Percentiles rank a stretch among this genome's conserved stretches.
phyloP scores from a whole-genome alignment of 2,329 filamentous ascomycete species.

The Sclerotinia minor region DNA sequence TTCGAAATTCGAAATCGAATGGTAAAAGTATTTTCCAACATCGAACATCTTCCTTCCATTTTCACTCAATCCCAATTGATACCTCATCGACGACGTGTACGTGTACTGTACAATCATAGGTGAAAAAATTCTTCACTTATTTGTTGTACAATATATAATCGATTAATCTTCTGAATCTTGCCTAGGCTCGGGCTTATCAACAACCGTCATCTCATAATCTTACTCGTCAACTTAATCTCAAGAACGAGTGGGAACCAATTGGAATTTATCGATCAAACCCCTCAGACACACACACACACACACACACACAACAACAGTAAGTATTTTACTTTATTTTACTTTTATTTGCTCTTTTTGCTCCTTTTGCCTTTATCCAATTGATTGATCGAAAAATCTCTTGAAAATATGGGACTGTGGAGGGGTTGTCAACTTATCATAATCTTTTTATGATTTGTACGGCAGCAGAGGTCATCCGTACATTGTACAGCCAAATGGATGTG shows the following conservation, averaged over 20 bases:
- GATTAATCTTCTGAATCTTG: not conserved
- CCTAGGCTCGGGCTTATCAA: conserved; percentile 1
- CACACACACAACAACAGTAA: not conserved
- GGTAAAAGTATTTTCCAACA: not conserved
- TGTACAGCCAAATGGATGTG: conserved; percentile 4
- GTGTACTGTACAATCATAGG: not conserved
- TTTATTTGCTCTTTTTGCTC: no score
- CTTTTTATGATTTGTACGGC: not conserved
- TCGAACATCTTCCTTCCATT: not conserved
- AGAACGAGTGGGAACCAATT: conserved; percentile 14
- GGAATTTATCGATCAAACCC: not conserved
- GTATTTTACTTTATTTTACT: not conserved
- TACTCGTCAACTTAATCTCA: not conserved
- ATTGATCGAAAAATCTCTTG: not conserved
- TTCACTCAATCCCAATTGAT: not conserved
- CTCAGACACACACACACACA: not conserved
- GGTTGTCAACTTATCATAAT: not conserved
- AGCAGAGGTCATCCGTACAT: conserved; percentile 13
- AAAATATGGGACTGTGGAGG: not conserved
- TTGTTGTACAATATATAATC: conserved; percentile 1
- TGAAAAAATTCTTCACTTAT: not conserved
- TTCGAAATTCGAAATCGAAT: not conserved
- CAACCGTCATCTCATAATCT: not conserved
- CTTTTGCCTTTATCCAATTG: not conserved
- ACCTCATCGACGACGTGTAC: not conserved